Percentiles rank a stretch among this genome's conserved stretches.
Evolutionary conservation across 805 yeast species (phyloP).

Genomic region (Candida methanosorbosa): DNA sequence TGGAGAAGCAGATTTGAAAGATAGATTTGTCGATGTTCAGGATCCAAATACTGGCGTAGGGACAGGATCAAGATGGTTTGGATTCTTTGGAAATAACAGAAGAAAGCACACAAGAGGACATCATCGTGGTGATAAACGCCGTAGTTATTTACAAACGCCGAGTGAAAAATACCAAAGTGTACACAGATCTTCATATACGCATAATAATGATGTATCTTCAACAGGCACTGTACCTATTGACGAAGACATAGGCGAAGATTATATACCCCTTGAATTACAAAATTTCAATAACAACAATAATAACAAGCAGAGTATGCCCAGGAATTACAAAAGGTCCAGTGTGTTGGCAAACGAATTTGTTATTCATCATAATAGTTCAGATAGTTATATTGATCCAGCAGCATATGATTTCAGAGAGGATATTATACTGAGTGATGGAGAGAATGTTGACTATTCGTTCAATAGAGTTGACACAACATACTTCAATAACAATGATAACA

Average conservation of each 20-base stretch:
- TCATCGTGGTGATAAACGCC: too few relatives aligned
- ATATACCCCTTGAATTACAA: constrained; percentile 21
- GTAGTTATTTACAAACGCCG: too few relatives aligned
- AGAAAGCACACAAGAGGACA: neutral
- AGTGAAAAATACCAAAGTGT: too few relatives aligned
- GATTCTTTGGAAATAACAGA: neutral
- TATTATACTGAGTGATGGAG: constrained; percentile 21
- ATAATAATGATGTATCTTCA: constrained; percentile 1
- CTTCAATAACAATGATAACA: too few relatives aligned
- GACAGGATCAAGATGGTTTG: neutral
- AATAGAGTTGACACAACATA: neutral
- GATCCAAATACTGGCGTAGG: neutral
- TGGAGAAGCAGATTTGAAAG: constrained; percentile 13
- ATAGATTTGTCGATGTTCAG: constrained; percentile 7
- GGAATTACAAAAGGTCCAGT: too few relatives aligned
- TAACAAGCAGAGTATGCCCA: too few relatives aligned
- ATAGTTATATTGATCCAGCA: neutral
- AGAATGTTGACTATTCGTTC: constrained; percentile 17
- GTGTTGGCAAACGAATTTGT: neutral
- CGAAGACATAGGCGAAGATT: constrained; percentile 18
- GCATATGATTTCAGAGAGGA: constrained; percentile 7
- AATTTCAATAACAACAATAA: constrained; percentile 3
- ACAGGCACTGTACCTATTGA: constrained; percentile 18
- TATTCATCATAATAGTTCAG: neutral
- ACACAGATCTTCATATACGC: too few relatives aligned